phyloP scores from a whole-genome alignment of 345 rosid species.

The Bretschneidera sinensis region DNA sequence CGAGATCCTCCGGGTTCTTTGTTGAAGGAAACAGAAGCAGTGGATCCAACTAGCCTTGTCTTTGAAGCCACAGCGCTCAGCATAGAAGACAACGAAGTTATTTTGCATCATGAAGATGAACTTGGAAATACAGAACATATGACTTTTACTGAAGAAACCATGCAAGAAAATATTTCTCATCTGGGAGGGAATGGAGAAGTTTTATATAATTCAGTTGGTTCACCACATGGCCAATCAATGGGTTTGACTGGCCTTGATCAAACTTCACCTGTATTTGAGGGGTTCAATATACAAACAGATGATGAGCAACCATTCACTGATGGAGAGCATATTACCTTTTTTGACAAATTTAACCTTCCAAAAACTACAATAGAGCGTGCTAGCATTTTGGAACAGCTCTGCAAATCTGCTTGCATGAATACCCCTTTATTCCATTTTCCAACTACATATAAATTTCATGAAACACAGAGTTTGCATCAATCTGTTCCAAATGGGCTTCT shows the following conservation, averaged over 20 bases:
- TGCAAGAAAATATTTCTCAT: constrained; percentile 21
- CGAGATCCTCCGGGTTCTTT: constrained; percentile 31
- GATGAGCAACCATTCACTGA: constrained; percentile 26
- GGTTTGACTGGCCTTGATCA: constrained; percentile 30
- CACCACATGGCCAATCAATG: constrained; percentile 26
- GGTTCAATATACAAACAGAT: constrained; percentile 49
- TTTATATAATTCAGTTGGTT: constrained; percentile 25
- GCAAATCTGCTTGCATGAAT: constrained; percentile 53
- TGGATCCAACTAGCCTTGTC: constrained; percentile 23
- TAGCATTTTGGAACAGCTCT: constrained; percentile 53
- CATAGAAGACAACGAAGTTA: constrained; percentile 27
- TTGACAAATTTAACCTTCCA: constrained; percentile 47
- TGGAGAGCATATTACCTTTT: constrained; percentile 34
- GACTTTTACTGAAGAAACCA: constrained; percentile 25
- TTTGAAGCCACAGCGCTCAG: constrained; percentile 27
- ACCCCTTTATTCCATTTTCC: constrained; percentile 58
- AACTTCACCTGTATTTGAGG: constrained; percentile 54
- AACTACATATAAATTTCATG: constrained; percentile 31
- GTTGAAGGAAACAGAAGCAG: constrained; percentile 34
- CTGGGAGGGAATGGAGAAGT: constrained; percentile 19
- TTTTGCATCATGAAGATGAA: constrained; percentile 23
- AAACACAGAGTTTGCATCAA: constrained; percentile 35
- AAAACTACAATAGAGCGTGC: constrained; percentile 48
- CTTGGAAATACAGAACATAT: constrained; percentile 24
- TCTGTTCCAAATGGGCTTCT: constrained; percentile 66